Base-by-base conservation (phyloP, 1,284 basidiomycete genomes). In the Ceratobasidium sp. region DNA sequence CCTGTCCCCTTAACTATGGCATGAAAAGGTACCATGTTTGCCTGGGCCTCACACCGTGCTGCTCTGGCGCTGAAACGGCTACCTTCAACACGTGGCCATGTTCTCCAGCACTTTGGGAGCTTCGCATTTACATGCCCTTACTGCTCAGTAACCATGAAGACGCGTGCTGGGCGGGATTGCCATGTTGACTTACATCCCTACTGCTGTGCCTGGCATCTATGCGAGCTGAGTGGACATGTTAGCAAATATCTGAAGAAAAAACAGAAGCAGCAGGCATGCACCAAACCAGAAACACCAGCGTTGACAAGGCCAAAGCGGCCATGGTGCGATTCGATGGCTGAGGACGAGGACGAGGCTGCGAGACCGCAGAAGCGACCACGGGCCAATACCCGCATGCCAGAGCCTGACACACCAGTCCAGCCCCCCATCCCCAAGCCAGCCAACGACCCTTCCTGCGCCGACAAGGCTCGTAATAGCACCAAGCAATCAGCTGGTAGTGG, bases 111-210 rank as follows among this genome's bases (percentile, higher is more conserved):
- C 33, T 8, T 33, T 33, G 33, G 33, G 33, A 8, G 8, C 33
- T 33, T 33, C 33, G 33, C 58, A 44, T 60, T 44, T 25, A 60
- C 58, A 7, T 60, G 58, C 38, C 58, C 58, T 5, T 60, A 60
- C 40, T 60, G 58, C 38, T 60, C 58, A 21, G 44, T 14, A 25
- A 60, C 58, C 6, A 3, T 60, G n/a, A 44, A 60, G 21, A 23
- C 58, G 12, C 2, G 3, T 2, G 25, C 11, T 21, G 38, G 58
- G 11, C 38, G 58, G 3, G 40, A 42, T 16, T 18, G 38, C 28
- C n/a, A n/a, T n/a, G 33, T 33, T 8, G 33, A 16, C 14, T 16
- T 56, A 2, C 53, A 33, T 9, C 12, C 25, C 12, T 28, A 56
- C 25, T 56, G 53, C 33, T 25, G 28, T 18, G 25, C 53, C 16